Base-by-base conservation (phyloP, 805 yeast species). In the Wickerhamiella kurtzmanii region DNA sequence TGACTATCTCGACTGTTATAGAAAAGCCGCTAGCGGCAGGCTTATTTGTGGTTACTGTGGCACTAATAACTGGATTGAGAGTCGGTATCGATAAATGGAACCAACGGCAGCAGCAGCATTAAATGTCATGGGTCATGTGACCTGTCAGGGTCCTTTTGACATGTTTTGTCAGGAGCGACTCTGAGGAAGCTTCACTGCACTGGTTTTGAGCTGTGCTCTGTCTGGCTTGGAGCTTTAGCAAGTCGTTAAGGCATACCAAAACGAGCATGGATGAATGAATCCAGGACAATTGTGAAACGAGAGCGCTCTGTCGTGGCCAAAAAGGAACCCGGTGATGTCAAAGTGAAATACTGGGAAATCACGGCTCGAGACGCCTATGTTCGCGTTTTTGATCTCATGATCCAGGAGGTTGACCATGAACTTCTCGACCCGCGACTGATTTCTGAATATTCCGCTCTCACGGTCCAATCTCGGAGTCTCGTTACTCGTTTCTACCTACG, bases 1-100 rank as follows among this genome's bases (percentile, higher is more conserved):
- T 65, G 16, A 57, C 64, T 16, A 53, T 61, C 1, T 47, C 66
- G 8, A 62, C 66, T 1, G 41, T 63, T 15, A 57, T 62, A 44
- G 60, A 61, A 35, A 56, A 59, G 17, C 67, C 69, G n/a, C n/a
- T 60, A 13, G n/a, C 41, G 22, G 41, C 41, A 6, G 32, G 32
- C 6, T 11, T 25, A 25, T 25, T 25, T 25, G 11, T 25, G 9
- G 32, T 11, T 25, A 25, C 32, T 6, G 32, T 25, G 9, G 32
- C 32, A 25, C 32, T 25, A 11, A 25, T 25, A 25, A 6, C 11
- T 6, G 32, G 9, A 6, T 25, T 25, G 11, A 6, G 32, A 6
- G 9, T 25, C 11, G 32, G 9, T 11, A 6, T 25, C 9, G 32
- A 25, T 11, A 25, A 11, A 25, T 25, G 32, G 32, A 6, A 11